Evolutionary conservation across 2,329 filamentous ascomycete genomes (phyloP).

Genomic region (Fusarium acutatum): DNA sequence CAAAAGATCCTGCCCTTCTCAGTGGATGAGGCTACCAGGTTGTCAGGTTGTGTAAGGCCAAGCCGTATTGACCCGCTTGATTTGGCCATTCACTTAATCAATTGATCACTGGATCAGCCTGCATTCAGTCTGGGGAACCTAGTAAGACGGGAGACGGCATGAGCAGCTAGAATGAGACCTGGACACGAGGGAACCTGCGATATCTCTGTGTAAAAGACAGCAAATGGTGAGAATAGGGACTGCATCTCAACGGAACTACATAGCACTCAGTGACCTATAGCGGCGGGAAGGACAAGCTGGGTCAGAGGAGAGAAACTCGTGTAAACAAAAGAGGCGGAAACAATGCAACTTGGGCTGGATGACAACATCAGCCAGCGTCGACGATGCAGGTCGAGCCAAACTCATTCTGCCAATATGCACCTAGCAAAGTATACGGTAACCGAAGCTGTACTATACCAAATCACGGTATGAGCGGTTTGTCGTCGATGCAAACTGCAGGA

Average conservation of each 20-base stretch:
- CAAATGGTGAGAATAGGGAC: conserved; percentile 4
- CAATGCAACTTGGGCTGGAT: conserved; percentile 22
- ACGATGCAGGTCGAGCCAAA: neutral
- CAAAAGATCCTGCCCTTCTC: conserved; percentile 32
- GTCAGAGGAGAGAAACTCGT: neutral
- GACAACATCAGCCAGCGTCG: conserved; percentile 13
- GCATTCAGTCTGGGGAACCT: conserved; percentile 1
- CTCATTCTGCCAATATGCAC: conserved; percentile 9
- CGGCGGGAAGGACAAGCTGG: conserved; percentile 10
- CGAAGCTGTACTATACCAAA: conserved; percentile 19
- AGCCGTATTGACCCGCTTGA: neutral
- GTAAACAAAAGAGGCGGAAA: conserved; percentile 18
- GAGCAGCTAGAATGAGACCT: conserved; percentile 3
- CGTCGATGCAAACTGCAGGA: conserved; percentile 20
- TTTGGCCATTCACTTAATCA: conserved; percentile 15
- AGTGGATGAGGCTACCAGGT: conserved; percentile 25
- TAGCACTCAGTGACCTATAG: conserved; percentile 3
- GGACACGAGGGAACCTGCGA: conserved; percentile 30
- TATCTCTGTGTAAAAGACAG: conserved; percentile 22
- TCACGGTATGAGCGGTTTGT: conserved; percentile 29
- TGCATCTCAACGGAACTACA: conserved; percentile 1
- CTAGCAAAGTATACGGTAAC: conserved; percentile 25
- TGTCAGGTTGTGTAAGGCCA: conserved; percentile 21
- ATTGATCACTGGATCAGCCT: conserved; percentile 27
- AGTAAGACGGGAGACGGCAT: conserved; percentile 33